Percentiles rank a stretch among this genome's conserved stretches.
Conservation (phyloP, 2,329 filamentous ascomycete genomes). For the Colletotrichum acutatum region DNA sequence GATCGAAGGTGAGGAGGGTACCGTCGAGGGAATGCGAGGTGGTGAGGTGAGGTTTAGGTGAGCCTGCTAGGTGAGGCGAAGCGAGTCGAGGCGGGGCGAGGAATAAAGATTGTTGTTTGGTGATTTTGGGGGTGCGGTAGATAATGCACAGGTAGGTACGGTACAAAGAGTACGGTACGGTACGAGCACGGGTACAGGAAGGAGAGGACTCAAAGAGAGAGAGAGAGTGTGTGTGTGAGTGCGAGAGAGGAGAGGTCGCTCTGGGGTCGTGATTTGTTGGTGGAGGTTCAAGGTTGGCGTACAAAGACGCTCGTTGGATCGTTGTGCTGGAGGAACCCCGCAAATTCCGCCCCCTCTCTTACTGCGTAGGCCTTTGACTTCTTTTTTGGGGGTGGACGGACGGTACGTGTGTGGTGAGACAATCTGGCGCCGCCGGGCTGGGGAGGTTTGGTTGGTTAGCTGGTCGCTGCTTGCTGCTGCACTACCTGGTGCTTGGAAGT, state of each 20-base stretch:
- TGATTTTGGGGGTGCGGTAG: background rate
- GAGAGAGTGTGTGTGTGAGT: background rate
- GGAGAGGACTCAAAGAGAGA: background rate
- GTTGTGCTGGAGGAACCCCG: conserved; percentile 31
- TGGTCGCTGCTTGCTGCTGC: background rate
- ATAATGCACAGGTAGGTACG: conserved; percentile 8
- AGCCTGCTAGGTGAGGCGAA: conserved; percentile 13
- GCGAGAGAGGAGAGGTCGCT: conserved; percentile 8
- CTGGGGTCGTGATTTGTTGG: conserved; percentile 35
- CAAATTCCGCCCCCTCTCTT: conserved; percentile 36
- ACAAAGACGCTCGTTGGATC: conserved; percentile 33
- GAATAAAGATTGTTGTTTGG: background rate
- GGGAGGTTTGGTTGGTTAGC: conserved; percentile 12
- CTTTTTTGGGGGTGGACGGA: conserved; percentile 1
- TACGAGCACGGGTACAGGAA: background rate
- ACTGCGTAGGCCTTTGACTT: conserved; percentile 7
- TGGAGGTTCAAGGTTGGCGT: conserved; percentile 35
- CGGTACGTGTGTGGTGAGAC: conserved; percentile 13
- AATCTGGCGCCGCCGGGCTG: conserved; percentile 12
- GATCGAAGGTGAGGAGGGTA: background rate
- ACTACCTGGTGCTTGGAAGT: background rate
- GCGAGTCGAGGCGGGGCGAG: background rate
- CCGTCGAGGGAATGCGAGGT: conserved; percentile 1
- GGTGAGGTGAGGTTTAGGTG: conserved; percentile 17
- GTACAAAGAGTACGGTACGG: background rate